Evolutionary conservation across 805 yeast genomes (phyloP).

Genomic region (Kuraishia molischiana): DNA sequence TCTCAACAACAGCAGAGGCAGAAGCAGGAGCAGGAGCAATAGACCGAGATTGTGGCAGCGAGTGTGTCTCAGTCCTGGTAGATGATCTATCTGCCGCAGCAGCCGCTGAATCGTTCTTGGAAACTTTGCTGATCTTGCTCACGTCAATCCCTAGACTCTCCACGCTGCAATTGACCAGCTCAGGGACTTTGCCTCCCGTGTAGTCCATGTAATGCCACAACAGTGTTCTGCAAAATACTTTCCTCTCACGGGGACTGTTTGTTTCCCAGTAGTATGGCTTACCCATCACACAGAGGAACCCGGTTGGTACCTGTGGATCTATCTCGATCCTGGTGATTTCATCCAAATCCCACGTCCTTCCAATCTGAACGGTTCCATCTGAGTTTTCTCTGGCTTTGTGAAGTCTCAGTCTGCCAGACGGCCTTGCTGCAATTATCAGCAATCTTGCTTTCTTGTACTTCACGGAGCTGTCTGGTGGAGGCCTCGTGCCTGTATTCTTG

Average conservation of each 20-base stretch:
- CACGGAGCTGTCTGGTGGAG: constrained; percentile 42
- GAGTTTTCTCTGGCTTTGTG: constrained; percentile 82
- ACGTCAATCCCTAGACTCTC: constrained; percentile 4
- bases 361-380: constrained; percentile 74
- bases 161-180: constrained; percentile 37
- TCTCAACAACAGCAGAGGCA: too few species aligned
- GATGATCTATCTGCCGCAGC: not conserved
- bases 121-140: not conserved
- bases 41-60: not conserved
- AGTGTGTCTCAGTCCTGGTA: not conserved
- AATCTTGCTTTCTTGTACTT: constrained; percentile 52
- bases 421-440: constrained; percentile 50
- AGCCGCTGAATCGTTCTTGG: not conserved
- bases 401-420: constrained; percentile 56
- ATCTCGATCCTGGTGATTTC: constrained; percentile 52
- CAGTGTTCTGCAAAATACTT: constrained; percentile 44
- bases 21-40: too few species aligned
- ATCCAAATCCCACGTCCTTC: constrained; percentile 83
- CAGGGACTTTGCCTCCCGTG: constrained; percentile 46
- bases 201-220: constrained; percentile 44
- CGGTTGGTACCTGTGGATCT: constrained; percentile 42
- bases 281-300: constrained; percentile 51
- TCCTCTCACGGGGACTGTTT: constrained; percentile 43
- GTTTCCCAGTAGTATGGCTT: constrained; percentile 84
- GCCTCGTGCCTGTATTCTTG: constrained; percentile 55